Base-by-base conservation (phyloP, 192 early-diverging fungal species). In the Kappamyces sp. region DNA sequence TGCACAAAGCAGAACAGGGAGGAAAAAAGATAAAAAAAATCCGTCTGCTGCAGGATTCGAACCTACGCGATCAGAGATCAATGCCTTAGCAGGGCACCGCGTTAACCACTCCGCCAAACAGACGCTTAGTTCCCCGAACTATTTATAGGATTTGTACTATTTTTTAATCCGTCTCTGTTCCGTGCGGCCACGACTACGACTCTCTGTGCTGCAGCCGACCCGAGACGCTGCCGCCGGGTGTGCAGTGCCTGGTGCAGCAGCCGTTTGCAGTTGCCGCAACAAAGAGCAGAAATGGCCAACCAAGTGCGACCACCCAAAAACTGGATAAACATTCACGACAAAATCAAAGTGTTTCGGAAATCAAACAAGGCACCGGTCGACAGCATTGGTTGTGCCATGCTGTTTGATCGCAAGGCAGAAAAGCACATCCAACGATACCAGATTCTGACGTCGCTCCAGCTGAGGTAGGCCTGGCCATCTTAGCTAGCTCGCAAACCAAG, bases 371-470 rank as follows among this genome's bases (percentile, higher is more conserved):
- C 93, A 0, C 88, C 89, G 2, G 93, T 96, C 5, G 93, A 96
- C 68, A 88, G 87, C 0, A 86, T 92, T 65, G 93, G 93, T 1
- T 96, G 93, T 70, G 88, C 79, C 40, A 69, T 76, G 31, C 66
- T 94, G 36, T 83, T 80, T 8, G 75, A 84, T 22, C 5, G 46
- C 58, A 66, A 72, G 11, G 69, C 62, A 59, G 63, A 68, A 11
- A 69, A 71, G 47, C 69, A 79, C 73, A 76, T 78, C 11, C 80
- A 70, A 43, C 83, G 91, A 15, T 95, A 86, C 74, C 88, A 94
- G 64, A 87, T 88, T 6, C 70, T 98, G 0, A 73, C 91, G 11
- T 75, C 93, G 0, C 71, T 98, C 38, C 88, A 90, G 74, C 80
- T 98, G 12, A 95, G 92, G 6, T 89, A 22, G 22, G 22, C 22